Conservation (phyloP, 106 monocot genomes). For the Dioscorea alata region DNA sequence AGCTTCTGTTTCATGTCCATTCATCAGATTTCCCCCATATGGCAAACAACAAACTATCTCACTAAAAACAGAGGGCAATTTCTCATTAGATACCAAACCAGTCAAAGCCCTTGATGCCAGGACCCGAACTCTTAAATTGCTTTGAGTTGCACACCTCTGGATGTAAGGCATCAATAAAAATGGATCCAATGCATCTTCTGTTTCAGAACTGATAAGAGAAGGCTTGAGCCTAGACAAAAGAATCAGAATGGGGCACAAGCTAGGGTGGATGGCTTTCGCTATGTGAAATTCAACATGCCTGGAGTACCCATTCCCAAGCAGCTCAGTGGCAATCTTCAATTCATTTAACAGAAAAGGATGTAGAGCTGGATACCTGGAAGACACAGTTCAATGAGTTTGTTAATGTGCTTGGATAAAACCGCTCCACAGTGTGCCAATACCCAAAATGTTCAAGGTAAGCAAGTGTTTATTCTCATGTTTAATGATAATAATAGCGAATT, state of each 20-base stretch:
- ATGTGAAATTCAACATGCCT: constrained; percentile 41
- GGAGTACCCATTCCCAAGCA: constrained; percentile 33
- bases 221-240: constrained; percentile 89
- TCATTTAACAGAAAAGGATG: constrained; percentile 75
- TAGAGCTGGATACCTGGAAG: constrained; percentile 82
- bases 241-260: constrained; percentile 92
- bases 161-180: constrained; percentile 75
- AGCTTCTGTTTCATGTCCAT: not conserved
- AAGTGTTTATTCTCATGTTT: not conserved
- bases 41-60: constrained; percentile 41
- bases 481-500: not conserved
- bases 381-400: not conserved
- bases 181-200: constrained; percentile 78
- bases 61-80: constrained; percentile 45
- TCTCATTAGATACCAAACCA: constrained; percentile 90
- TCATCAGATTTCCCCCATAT: constrained; percentile 17
- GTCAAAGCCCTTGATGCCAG: constrained; percentile 90
- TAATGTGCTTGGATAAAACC: no score
- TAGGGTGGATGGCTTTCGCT: constrained; percentile 84
- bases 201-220: constrained; percentile 54
- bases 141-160: constrained; percentile 76
- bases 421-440: no score
- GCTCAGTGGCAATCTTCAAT: constrained; percentile 67
- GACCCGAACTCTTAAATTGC: constrained; percentile 74
- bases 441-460: no score